Conservation (phyloP, 768 basidiomycete genomes). For the Amanita phalloides region DNA sequence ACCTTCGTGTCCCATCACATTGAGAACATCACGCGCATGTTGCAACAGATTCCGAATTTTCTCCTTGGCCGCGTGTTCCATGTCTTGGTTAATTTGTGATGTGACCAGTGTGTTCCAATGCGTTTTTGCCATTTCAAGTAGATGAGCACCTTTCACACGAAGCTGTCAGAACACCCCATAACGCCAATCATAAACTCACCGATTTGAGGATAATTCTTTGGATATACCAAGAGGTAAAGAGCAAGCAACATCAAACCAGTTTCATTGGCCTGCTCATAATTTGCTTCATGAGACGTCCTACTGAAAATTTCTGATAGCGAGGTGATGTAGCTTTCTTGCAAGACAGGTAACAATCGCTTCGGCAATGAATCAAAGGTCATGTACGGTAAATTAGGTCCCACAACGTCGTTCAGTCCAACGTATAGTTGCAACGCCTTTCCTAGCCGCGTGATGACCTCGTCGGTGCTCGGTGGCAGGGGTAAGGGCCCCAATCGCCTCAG, state of each 20-base stretch:
- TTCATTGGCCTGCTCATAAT: slow-evolving; percentile 38
- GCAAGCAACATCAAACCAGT: slow-evolving; percentile 50
- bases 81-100: slow-evolving; percentile 12
- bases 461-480: slow-evolving; percentile 25
- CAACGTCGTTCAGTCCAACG: slow-evolving; percentile 19
- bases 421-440: slow-evolving; percentile 25
- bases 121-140: slow-evolving; percentile 68
- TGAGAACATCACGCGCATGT: slow-evolving; percentile 30
- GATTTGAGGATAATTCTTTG: slow-evolving; percentile 71
- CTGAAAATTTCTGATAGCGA: slow-evolving; percentile 55
- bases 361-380: slow-evolving; percentile 29
- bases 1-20: slow-evolving; percentile 48
- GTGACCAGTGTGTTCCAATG: slow-evolving; percentile 55
- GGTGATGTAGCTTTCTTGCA: slow-evolving; percentile 51
- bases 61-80: slow-evolving; percentile 14
- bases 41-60: slow-evolving; percentile 26
- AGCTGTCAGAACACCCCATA: neutral
- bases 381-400: slow-evolving; percentile 17
- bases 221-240: slow-evolving; percentile 62
- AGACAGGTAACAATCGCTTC: slow-evolving; percentile 24
- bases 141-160: slow-evolving; percentile 53
- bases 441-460: slow-evolving; percentile 16
- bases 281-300: slow-evolving; percentile 56
- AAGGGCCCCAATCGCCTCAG: slow-evolving; percentile 26
- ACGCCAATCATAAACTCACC: slow-evolving; percentile 30